phyloP scores from a whole-genome alignment of 1,284 basidiomycete genomes.

The Trametes sp. region DNA sequence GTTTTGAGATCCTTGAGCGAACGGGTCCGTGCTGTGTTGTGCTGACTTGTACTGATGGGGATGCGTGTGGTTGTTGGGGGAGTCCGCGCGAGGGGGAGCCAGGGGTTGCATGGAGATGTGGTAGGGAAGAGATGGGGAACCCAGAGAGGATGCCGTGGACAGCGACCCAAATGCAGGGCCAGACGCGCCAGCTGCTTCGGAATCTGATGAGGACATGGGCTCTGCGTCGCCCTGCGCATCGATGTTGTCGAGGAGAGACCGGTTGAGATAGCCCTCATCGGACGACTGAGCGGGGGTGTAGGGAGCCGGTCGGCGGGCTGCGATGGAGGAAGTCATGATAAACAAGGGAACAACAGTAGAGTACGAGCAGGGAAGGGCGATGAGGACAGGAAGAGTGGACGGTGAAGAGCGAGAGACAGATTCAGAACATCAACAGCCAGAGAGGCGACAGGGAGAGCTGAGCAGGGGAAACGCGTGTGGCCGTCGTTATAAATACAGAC shows the following conservation, averaged over 20 bases:
- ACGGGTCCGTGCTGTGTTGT: constrained; percentile 45
- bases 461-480: constrained; percentile 37
- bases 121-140: constrained; percentile 63
- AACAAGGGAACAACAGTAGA: constrained; percentile 46
- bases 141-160: constrained; percentile 56
- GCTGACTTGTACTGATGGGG: constrained; percentile 44
- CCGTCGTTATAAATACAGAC: constrained; percentile 44
- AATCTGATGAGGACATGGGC: constrained; percentile 60
- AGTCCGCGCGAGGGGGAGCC: constrained; percentile 54
- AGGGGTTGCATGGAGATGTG: constrained; percentile 56
- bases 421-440: constrained; percentile 48
- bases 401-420: constrained; percentile 37
- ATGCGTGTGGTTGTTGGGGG: constrained; percentile 50
- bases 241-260: constrained; percentile 79
- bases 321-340: constrained; percentile 70
- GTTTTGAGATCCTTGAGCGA: constrained; percentile 37
- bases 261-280: constrained; percentile 86
- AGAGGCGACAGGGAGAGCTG: constrained; percentile 39
- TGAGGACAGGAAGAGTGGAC: constrained; percentile 32
- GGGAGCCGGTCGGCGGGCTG: constrained; percentile 45
- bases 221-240: constrained; percentile 84
- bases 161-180: constrained; percentile 53
- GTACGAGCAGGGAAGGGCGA: constrained; percentile 30
- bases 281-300: constrained; percentile 49
- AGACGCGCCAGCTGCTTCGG: constrained; percentile 56